Conservation (phyloP, 2,329 filamentous ascomycete genomes). For the Paracoccidioides lutzii region DNA sequence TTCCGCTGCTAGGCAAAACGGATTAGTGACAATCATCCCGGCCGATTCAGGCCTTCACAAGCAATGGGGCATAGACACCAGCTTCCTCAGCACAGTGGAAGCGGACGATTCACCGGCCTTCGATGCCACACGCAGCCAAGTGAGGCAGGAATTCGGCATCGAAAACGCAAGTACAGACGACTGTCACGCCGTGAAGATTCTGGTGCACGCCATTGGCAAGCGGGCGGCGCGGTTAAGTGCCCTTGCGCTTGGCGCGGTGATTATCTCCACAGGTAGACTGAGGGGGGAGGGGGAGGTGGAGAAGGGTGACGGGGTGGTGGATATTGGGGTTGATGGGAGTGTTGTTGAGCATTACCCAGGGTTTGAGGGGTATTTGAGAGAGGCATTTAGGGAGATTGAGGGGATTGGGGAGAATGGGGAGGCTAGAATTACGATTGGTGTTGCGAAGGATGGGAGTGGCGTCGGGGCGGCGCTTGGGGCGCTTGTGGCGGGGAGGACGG, state of each 20-base stretch:
- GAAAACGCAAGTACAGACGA: constrained; percentile 68
- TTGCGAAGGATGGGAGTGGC: constrained; percentile 91
- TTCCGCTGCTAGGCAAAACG: constrained; percentile 34
- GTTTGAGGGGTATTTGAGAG: constrained; percentile 78
- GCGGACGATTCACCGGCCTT: constrained; percentile 63
- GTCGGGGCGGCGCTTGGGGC: constrained; percentile 95
- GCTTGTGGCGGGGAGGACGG: constrained; percentile 59
- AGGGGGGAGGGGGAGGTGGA: constrained; percentile 64
- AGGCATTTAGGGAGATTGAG: constrained; percentile 63
- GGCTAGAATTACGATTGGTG: constrained; percentile 79
- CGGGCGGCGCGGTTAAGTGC: constrained; percentile 80
- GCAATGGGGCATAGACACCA: constrained; percentile 83
- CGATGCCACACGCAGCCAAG: constrained; percentile 59
- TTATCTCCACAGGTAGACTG: constrained; percentile 67
- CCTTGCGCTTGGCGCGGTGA: constrained; percentile 72
- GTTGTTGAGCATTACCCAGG: constrained; percentile 91
- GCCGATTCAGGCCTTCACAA: constrained; percentile 55
- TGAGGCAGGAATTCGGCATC: constrained; percentile 65
- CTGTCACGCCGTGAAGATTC: constrained; percentile 71
- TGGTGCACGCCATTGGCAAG: constrained; percentile 72
- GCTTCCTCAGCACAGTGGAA: constrained; percentile 76
- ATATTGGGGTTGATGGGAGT: constrained; percentile 89
- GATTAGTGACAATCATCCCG: constrained; percentile 32
- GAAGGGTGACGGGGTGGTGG: constrained; percentile 63
- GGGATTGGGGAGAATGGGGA: constrained; percentile 68